A percentile compares a stretch with the other conserved stretches of the same genome.
Evolutionary conservation across 1,139 yeast species (phyloP).

Genomic region (Kurtzmaniella quercitrusa): DNA sequence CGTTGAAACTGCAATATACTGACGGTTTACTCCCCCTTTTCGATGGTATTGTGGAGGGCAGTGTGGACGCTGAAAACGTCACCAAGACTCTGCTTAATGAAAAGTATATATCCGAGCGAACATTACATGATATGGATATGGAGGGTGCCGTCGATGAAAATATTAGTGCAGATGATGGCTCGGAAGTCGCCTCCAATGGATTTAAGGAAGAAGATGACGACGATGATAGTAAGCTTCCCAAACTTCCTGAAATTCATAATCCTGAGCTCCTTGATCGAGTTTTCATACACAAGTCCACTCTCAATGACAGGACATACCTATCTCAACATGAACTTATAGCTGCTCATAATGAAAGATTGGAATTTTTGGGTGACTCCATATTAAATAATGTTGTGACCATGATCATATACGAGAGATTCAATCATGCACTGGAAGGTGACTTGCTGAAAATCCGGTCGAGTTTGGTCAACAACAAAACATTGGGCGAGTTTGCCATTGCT

Average conservation of each 20-base stretch:
- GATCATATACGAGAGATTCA: slow-evolving; percentile 62
- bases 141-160: slow-evolving; percentile 12
- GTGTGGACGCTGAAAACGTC: slow-evolving; percentile 9
- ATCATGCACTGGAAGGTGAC: slow-evolving; percentile 76
- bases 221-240: slow-evolving; percentile 47
- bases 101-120: not conserved
- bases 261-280: slow-evolving; percentile 62
- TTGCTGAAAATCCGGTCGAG: slow-evolving; percentile 67
- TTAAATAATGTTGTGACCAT: slow-evolving; percentile 70
- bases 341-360: slow-evolving; percentile 84
- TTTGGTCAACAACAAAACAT: slow-evolving; percentile 69
- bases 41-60: slow-evolving; percentile 38
- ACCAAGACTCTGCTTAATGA: not conserved
- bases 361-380: slow-evolving; percentile 90
- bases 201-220: slow-evolving; percentile 4
- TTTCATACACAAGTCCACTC: slow-evolving; percentile 75
- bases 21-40: slow-evolving; percentile 45
- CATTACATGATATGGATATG: not conserved
- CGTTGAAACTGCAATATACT: slow-evolving; percentile 51
- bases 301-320: slow-evolving; percentile 55
- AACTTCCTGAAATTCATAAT: slow-evolving; percentile 64
- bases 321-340: slow-evolving; percentile 54
- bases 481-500: slow-evolving; percentile 64
- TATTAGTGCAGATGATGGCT: slow-evolving; percentile 7
- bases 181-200: not conserved